phyloP scores from a whole-genome alignment of 768 basidiomycete genomes.

The Clathrus columnatus region DNA sequence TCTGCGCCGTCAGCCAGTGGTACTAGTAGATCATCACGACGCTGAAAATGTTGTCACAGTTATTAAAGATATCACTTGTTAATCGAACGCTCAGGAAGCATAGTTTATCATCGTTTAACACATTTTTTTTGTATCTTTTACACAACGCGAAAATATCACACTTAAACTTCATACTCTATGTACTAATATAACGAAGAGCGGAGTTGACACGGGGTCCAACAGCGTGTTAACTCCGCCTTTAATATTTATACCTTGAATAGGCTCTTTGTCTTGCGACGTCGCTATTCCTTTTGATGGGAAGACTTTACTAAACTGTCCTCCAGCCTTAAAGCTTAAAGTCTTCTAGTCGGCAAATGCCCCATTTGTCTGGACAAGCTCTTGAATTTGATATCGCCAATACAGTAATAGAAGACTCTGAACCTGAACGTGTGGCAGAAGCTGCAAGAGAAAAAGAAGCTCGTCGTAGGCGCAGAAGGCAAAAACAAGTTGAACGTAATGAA shows the following conservation, averaged over 20 bases:
- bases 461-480: slow-evolving; percentile 18
- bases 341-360: not conserved
- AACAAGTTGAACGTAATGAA: not conserved
- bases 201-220: not conserved
- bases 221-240: not conserved
- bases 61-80: too few relatives aligned
- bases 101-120: too few relatives aligned
- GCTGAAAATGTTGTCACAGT: too few relatives aligned
- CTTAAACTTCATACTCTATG: too few relatives aligned
- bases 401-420: slow-evolving; percentile 62
- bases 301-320: not conserved
- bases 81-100: too few relatives aligned
- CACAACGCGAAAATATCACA: too few relatives aligned
- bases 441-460: slow-evolving; percentile 20
- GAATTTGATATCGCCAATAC: slow-evolving; percentile 7
- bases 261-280: not conserved
- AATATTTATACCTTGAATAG: not conserved
- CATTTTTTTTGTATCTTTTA: too few relatives aligned
- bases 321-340: not conserved
- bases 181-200: too few relatives aligned
- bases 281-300: not conserved
- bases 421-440: slow-evolving; percentile 40
- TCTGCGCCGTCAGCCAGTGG: too few relatives aligned
- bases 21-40: too few relatives aligned
- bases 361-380: slow-evolving; percentile 2